Evolutionary conservation across 495 filamentous ascomycete species (phyloP).

Genomic region (Acidomyces sp.): DNA sequence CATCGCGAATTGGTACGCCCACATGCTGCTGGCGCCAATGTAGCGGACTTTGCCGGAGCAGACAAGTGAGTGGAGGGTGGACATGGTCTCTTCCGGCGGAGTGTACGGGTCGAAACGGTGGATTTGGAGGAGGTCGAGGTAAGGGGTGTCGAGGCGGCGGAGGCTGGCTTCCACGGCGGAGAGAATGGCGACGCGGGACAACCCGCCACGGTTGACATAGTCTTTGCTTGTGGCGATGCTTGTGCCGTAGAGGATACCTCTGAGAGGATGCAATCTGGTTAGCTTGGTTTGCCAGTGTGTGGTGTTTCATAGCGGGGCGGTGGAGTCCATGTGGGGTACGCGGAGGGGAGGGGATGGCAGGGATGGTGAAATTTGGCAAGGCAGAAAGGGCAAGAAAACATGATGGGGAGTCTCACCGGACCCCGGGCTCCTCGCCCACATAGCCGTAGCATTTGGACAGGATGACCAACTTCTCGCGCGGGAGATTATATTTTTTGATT

Average conservation of each 20-base stretch:
- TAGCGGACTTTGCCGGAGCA: conserved; percentile 29
- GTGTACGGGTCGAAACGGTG: conserved; percentile 51
- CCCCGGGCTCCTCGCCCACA: conserved; percentile 25
- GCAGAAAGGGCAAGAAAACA: no score
- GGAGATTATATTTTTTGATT: conserved; percentile 35
- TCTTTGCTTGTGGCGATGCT: conserved; percentile 30
- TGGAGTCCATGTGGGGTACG: no score
- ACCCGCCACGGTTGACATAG: conserved; percentile 33
- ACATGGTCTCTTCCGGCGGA: conserved; percentile 58
- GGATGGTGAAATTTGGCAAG: no score
- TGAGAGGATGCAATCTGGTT: no score
- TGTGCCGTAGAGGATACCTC: conserved; percentile 25
- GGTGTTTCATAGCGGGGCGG: no score
- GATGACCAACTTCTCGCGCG: conserved; percentile 36
- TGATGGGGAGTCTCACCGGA: no score
- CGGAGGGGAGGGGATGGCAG: no score
- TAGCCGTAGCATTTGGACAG: conserved; percentile 34
- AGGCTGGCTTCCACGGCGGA: conserved; percentile 56
- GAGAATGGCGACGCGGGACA: conserved; percentile 40
- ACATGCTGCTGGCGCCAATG: conserved; percentile 31
- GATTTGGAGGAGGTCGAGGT: conserved; percentile 65
- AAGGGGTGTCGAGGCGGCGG: conserved; percentile 48
- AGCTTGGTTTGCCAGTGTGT: no score
- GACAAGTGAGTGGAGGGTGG: conserved; percentile 33
- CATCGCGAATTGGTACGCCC: conserved; percentile 27